Conservation (phyloP, 345 rosid genomes). For the Lumnitzera littorea region DNA sequence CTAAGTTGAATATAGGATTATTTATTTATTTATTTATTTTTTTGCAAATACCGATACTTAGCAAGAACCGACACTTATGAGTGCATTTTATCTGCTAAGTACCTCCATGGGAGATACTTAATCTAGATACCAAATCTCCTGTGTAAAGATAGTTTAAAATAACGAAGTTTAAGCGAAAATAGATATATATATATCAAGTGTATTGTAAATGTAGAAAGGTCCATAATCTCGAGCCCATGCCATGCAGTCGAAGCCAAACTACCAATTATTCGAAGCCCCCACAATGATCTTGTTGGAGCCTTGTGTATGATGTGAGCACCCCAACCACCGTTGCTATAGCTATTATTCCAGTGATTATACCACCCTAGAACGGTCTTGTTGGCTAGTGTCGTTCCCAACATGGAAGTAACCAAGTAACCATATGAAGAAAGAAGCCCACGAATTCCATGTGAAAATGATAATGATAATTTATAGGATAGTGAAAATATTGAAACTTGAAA, state of each 20-base stretch:
- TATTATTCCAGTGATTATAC: background rate
- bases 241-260: constrained; percentile 47
- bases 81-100: no score
- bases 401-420: background rate
- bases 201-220: constrained; percentile 55
- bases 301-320: background rate
- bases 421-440: background rate
- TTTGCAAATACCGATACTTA: no score
- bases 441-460: background rate
- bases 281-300: constrained; percentile 38
- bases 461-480: background rate
- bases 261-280: constrained; percentile 66
- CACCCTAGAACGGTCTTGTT: background rate
- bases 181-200: constrained; percentile 36
- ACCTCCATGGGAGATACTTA: background rate
- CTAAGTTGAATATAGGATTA: no score
- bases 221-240: constrained; percentile 50
- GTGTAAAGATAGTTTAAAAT: background rate
- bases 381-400: constrained; percentile 10
- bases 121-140: background rate
- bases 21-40: no score
- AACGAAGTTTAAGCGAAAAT: background rate
- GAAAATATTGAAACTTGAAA: no score
- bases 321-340: constrained; percentile 1
- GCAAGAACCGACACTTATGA: no score